Evolutionary conservation across 2,329 filamentous ascomycete genomes (phyloP), one percentile per base, ranked within the genome.

Genomic region (Thermoascus crustaceus): DNA sequence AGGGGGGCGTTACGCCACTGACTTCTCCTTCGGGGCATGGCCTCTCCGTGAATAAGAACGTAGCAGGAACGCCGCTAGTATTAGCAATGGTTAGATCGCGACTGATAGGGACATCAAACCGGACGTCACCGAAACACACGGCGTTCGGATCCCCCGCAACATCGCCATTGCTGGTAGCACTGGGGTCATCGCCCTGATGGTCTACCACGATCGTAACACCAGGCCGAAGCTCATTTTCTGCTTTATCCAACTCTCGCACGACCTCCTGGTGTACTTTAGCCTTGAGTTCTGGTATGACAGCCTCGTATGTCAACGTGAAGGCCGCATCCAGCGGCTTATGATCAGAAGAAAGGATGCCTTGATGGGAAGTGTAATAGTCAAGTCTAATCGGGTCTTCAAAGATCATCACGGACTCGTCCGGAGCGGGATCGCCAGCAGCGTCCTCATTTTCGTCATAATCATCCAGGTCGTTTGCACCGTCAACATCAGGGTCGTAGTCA

Each of bases 301-400:
- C 82, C 43, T 95, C 85, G 53, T 91, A 95, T 29, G 82, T 80
- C 5, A 98, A 63, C 0, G 76, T 81, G 53, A 96, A 96, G 1
- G 88, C 68, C 1, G 87, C 85, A 39, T 80, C 76, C 2, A 98
- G 66, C 0, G 91, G 93, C 57, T 98, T 98, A 61, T 98, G 91
- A 50, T 98, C 91, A 0, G 89, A 96, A 1, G 89, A 94, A 10
- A 85, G 75, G 16, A 98, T 80, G 11, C 83, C 75, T 58, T 96
- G 91, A 52, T 96, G 85, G 0, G 88, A 89, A 0, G 80, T 78
- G 56, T 98, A 98, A 39, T 83, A 69, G 35, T 77, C 68, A n/a
- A 79, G 58, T 16, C 58, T 52, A 18, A 80, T 66, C 30, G 68
- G 63, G 38, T 77, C 73, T 18, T 71, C 61, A 9, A 42, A 42